Base-by-base conservation (phyloP, 2,329 filamentous ascomycete species). In the Cadophora gregata region DNA sequence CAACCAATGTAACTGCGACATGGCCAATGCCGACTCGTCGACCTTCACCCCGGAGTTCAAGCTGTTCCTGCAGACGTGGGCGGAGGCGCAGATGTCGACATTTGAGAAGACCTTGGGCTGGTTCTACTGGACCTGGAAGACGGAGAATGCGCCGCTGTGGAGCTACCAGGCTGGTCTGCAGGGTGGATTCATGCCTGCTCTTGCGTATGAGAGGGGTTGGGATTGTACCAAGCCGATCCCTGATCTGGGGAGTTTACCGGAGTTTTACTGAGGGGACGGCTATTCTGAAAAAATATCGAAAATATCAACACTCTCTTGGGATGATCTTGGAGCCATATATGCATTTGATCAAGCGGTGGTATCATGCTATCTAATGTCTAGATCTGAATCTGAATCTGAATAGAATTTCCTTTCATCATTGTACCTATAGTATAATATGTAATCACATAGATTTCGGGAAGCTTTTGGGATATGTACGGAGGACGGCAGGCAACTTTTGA, bases 51-150 rank as follows among this genome's bases (percentile, higher is more conserved):
- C 82, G 67, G 81, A 82, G 8, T 99, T 98, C 81, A 97, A 96
- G 80, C 81, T 88, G 72, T 98, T 95, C 80, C 82, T 98, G 69
- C 86, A 87, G 71, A 92, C 91, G 79, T 98, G 98, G 79, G 95
- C 95, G 7, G 90, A 97, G 79, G 96, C 94, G 64, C 96, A 99
- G 81, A 98, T 99, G 93, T 85, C 90, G 73, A 92, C 89, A 67
- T 99, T 98, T 77, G 95, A 98, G 79, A 89, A 90, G 70, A 93
- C 92, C 6, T 96, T 92, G 90, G 96, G 96, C 60, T 98, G 96
- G 96, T 97, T 97, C 81, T 98, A 98, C 81, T 99, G 96, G 96
- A 97, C 93, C 42, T 97, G 95, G 95, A 88, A 94, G 80, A 97
- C 95, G 27, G 95, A 98, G 82, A 84, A 80, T 69, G 89, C 91